Evolutionary conservation across 805 yeast genomes (phyloP).

Genomic region (Myxozyma geophila): DNA sequence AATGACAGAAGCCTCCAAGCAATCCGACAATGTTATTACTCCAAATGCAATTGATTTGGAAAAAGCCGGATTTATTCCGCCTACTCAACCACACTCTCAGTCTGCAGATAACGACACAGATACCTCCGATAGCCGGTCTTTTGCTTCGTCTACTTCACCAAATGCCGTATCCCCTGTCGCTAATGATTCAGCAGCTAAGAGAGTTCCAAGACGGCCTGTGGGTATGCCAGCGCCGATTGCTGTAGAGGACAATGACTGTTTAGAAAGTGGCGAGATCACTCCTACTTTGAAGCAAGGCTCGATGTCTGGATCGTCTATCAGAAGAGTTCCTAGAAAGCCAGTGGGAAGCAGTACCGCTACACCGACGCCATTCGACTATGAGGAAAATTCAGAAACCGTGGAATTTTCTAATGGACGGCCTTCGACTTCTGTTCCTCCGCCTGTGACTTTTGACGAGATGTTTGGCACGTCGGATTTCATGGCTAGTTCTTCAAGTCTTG

Average conservation of each 20-base stretch:
- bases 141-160: not conserved
- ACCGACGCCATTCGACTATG: not conserved
- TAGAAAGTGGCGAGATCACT: not conserved
- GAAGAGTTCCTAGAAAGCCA: conserved; percentile 10
- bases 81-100: not conserved
- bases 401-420: not conserved
- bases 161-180: not conserved
- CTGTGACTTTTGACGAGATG: conserved; percentile 30
- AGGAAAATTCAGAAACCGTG: not conserved
- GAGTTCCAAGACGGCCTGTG: conserved; percentile 6
- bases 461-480: conserved; percentile 8
- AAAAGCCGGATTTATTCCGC: conserved; percentile 11
- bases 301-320: not conserved
- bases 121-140: not conserved
- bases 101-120: not conserved
- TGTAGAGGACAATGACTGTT: not conserved
- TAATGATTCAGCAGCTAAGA: not conserved
- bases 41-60: conserved; percentile 7
- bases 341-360: not conserved
- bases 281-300: not conserved
- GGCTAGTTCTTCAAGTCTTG: not conserved
- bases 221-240: not conserved
- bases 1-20: conserved; percentile 8
- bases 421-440: conserved; percentile 2
- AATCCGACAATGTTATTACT: not conserved